Percentiles rank a stretch among this genome's conserved stretches.
Conservation (phyloP, 2,329 filamentous ascomycete species). For the Boeremia exigua region DNA sequence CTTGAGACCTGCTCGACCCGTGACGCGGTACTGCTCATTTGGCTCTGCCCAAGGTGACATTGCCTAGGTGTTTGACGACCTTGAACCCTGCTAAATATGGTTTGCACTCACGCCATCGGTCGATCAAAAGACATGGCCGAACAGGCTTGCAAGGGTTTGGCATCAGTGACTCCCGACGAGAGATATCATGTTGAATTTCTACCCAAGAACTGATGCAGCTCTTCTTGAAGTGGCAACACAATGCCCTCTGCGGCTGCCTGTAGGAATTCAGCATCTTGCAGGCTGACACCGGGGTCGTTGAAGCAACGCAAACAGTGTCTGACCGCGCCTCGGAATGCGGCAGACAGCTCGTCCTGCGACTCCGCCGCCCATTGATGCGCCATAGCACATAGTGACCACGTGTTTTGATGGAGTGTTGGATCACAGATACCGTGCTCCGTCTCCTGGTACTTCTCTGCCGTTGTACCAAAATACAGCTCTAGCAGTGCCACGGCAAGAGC, state of each 20-base stretch:
- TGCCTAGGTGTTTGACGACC: neutral
- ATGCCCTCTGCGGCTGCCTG: slow-evolving; percentile 47
- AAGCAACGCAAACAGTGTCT: slow-evolving; percentile 45
- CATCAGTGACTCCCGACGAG: neutral
- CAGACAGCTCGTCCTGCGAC: slow-evolving; percentile 45
- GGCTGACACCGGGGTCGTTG: slow-evolving; percentile 40
- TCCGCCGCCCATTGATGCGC: slow-evolving; percentile 44
- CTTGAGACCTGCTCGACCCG: too few relatives aligned
- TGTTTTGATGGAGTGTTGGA: slow-evolving; percentile 28
- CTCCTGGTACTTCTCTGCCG: slow-evolving; percentile 39
- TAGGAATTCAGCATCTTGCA: slow-evolving; percentile 44
- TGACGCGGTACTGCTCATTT: too few relatives aligned
- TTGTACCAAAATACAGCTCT: slow-evolving; percentile 47
- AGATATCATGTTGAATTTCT: slow-evolving; percentile 27
- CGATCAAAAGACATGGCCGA: too few relatives aligned
- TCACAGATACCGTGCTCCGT: slow-evolving; percentile 23
- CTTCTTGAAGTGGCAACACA: slow-evolving; percentile 46
- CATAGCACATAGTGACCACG: slow-evolving; percentile 40
- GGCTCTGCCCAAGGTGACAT: too few relatives aligned
- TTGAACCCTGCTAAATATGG: neutral
- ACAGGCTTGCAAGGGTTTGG: too few relatives aligned
- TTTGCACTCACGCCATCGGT: too few relatives aligned
- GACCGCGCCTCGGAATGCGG: slow-evolving; percentile 44
- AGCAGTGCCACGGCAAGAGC: slow-evolving; percentile 44
- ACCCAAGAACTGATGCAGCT: slow-evolving; percentile 45